Percentiles rank a stretch among this genome's conserved stretches.
Evolutionary conservation across 2,329 filamentous ascomycete species (phyloP).

Genomic region (Westerdykella aurantiaca): DNA sequence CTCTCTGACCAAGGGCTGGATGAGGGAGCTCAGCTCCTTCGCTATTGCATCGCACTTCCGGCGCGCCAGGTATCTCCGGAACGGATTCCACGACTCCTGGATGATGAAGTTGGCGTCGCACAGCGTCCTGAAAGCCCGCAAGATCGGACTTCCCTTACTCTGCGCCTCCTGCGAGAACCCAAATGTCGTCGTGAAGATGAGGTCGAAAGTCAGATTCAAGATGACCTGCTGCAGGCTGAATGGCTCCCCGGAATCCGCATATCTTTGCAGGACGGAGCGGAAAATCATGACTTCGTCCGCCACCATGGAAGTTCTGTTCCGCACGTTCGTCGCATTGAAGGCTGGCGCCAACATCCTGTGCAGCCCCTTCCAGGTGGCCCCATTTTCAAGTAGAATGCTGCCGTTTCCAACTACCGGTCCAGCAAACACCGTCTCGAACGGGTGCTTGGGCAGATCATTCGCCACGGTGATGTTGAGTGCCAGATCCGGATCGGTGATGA

Average conservation of each 20-base stretch:
- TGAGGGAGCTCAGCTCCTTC: slow-evolving; percentile 26
- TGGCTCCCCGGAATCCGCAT: slow-evolving; percentile 14
- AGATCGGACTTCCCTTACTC: slow-evolving; percentile 13
- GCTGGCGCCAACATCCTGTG: slow-evolving; percentile 35
- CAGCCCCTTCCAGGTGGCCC: slow-evolving; percentile 31
- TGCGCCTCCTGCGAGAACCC: slow-evolving; percentile 21
- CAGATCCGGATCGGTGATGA: slow-evolving; percentile 37
- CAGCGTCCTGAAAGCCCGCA: slow-evolving; percentile 19
- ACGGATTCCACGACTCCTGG: slow-evolving; percentile 16
- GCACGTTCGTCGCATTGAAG: slow-evolving; percentile 28
- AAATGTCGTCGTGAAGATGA: slow-evolving; percentile 22
- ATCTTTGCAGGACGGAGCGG: slow-evolving; percentile 15
- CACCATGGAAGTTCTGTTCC: slow-evolving; percentile 25
- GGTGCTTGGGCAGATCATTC: slow-evolving; percentile 31
- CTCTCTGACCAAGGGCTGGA: slow-evolving; percentile 33
- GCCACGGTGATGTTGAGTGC: slow-evolving; percentile 34
- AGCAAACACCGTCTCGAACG: slow-evolving; percentile 10
- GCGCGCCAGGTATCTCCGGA: slow-evolving; percentile 11
- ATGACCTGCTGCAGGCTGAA: slow-evolving; percentile 23
- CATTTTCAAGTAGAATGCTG: slow-evolving; percentile 29
- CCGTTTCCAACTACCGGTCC: slow-evolving; percentile 22
- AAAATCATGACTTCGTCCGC: slow-evolving; percentile 32
- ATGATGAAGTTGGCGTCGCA: slow-evolving; percentile 7
- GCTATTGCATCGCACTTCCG: slow-evolving; percentile 7
- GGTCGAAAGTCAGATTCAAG: slow-evolving; percentile 22